Evolutionary conservation across 768 basidiomycete species (phyloP), one percentile per base, ranked within the genome.

Genomic region (Tricholomella constricta): DNA sequence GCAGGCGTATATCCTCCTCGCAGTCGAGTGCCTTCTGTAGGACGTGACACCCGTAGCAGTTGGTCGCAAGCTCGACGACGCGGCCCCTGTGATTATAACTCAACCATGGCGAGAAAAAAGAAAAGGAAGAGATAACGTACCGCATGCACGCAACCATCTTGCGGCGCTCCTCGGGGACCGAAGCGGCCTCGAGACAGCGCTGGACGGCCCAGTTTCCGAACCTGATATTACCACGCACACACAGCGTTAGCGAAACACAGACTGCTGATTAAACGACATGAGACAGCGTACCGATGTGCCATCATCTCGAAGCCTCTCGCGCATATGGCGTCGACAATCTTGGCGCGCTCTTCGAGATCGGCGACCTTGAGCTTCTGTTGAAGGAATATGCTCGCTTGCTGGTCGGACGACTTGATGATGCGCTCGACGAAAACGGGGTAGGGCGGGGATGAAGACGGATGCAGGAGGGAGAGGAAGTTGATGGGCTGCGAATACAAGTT

Each of bases 151-250:
- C 69, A 43, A 91, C 89, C 42, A 93, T 86, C 73, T 91, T 91
- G 32, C 86, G 76, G 55, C 88, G 73, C 64, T 93, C 91, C 36
- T 90, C 88, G 19, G 78, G 67, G 32, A 79, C 86, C 15, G 87
- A 80, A 44, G 89, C 89, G 0, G 88, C 88, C 62, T 94, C 91
- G 4, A 93, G 73, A 66, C 91, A 93, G 51, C 91, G 77, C 67
- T 94, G 91, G 32, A 93, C 91, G 0, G 91, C 91, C 91, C 91
- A 93, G 62, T 94, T 94, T 2, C 91, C 91, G 58, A 94, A 94
- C n/a, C 91, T 90, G 51, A 49, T 20, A 29, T 54, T n/a, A 31
- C 29, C 6, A 31, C 43, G 23, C 26, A 44, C 42, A 46, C 43
- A 31, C 34, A 44, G 52, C 15, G 38, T 56, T 45, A 55, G 41